A percentile compares a stretch with the other conserved stretches of the same genome.
These are phyloP conservation scores for Coemansia sp. DNA, from an alignment of 192 early-diverging fungal genomes.

Conservation along the genomic window DNA sequence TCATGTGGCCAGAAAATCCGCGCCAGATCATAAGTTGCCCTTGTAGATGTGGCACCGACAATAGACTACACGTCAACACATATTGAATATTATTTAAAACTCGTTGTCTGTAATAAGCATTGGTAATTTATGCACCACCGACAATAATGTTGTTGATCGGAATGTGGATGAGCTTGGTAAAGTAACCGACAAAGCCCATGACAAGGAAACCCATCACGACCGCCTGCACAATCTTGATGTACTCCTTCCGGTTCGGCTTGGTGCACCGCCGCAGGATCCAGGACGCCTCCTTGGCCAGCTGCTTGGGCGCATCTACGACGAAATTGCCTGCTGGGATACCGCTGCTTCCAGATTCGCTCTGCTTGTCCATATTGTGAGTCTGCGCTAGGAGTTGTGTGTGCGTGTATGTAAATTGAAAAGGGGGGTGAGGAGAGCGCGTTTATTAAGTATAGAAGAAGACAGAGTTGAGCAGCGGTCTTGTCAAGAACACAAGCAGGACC, in stretches of 20 bases:
- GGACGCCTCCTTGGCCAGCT: conserved; percentile 89
- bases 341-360: conserved; percentile 9
- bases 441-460: too few relatives aligned
- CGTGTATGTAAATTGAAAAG: too few relatives aligned
- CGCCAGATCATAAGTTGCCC: too few relatives aligned
- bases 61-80: too few relatives aligned
- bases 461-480: too few relatives aligned
- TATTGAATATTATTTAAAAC: too few relatives aligned
- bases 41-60: too few relatives aligned
- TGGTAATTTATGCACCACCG: conserved; percentile 42
- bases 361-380: conserved; percentile 26
- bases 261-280: conserved; percentile 94
- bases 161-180: conserved; percentile 99
- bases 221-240: conserved; percentile 88
- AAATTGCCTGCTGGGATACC: conserved; percentile 33
- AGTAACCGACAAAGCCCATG: conserved; percentile 96
- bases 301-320: conserved; percentile 82
- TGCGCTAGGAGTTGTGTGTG: too few relatives aligned
- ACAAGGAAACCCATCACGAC: conserved; percentile 93
- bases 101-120: neutral
- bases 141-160: conserved; percentile 99
- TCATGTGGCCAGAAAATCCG: neutral
- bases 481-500: too few relatives aligned
- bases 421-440: too few relatives aligned
- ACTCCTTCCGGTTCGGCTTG: conserved; percentile 97